A percentile compares a stretch with the other conserved stretches of the same genome.
Evolutionary conservation across 768 basidiomycete species (phyloP).

Genomic region (Cystobasidium ongulense): DNA sequence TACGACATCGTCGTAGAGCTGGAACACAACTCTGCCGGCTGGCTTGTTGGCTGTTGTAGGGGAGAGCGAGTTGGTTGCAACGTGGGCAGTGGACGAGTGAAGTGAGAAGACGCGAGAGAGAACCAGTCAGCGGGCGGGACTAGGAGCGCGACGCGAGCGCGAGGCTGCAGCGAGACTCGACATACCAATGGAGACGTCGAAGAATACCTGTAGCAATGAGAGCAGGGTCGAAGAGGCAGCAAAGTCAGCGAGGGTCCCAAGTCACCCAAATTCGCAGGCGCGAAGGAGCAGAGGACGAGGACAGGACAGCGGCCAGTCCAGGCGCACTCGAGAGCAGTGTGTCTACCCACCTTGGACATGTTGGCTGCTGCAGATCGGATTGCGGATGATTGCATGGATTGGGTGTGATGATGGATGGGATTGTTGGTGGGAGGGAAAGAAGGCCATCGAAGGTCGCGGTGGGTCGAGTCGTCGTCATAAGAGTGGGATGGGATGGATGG

Average conservation of each 20-base stretch:
- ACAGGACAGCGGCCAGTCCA: not conserved
- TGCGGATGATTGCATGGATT: not conserved
- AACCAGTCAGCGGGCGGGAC: not conserved
- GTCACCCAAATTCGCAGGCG: not conserved
- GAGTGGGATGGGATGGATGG: not conserved
- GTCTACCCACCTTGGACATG: conserved; percentile 7
- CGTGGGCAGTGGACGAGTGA: not conserved
- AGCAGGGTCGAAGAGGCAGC: not conserved
- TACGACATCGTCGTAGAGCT: conserved; percentile 66
- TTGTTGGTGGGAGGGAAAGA: not conserved
- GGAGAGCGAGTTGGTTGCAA: not conserved
- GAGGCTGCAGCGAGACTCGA: not conserved
- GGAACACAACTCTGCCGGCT: conserved; percentile 69
- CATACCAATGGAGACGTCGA: conserved; percentile 53
- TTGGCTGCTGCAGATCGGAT: not conserved
- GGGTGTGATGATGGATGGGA: not conserved
- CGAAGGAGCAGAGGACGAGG: not conserved
- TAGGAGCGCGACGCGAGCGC: not conserved
- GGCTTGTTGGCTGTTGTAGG: conserved; percentile 43
- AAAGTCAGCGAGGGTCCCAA: not conserved
- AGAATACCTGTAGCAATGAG: conserved; percentile 39
- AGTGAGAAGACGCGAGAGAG: not conserved
- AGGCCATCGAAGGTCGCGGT: not conserved
- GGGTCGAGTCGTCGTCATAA: not conserved
- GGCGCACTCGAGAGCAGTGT: not conserved